Conservation (phyloP, 495 filamentous ascomycete genomes). For the Podospora fimiseda region DNA sequence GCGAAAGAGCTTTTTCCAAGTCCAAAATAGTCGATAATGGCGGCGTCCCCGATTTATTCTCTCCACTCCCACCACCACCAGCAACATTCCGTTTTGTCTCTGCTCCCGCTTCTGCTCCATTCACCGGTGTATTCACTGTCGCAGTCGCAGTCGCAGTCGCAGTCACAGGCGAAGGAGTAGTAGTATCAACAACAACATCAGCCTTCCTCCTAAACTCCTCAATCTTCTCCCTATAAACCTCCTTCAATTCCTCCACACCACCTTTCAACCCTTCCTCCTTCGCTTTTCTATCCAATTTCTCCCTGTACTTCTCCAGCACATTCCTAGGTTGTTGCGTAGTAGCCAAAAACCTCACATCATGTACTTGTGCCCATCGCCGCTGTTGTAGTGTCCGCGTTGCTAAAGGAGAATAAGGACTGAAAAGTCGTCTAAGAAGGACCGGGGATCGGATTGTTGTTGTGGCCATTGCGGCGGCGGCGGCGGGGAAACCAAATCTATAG, state of each 20-base stretch:
- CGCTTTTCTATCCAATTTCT: slow-evolving; percentile 80
- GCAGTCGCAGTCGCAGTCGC: slow-evolving; percentile 1
- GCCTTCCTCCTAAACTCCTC: slow-evolving; percentile 51
- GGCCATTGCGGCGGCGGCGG: no score
- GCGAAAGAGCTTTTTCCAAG: slow-evolving; percentile 61
- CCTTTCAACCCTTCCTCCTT: slow-evolving; percentile 68
- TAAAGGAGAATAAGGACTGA: slow-evolving; percentile 20
- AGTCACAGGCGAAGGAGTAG: slow-evolving; percentile 5
- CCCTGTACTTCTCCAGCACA: slow-evolving; percentile 75
- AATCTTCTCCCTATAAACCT: slow-evolving; percentile 80
- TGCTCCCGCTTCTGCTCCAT: slow-evolving; percentile 25
- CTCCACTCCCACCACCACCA: neutral
- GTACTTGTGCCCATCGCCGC: slow-evolving; percentile 82
- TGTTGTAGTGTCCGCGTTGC: slow-evolving; percentile 42
- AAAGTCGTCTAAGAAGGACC: no score
- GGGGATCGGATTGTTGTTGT: slow-evolving; percentile 24
- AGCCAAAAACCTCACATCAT: slow-evolving; percentile 84
- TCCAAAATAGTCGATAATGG: slow-evolving; percentile 79
- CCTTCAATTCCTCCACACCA: slow-evolving; percentile 68
- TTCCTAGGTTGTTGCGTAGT: slow-evolving; percentile 47
- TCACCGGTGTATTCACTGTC: slow-evolving; percentile 26
- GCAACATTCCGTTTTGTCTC: slow-evolving; percentile 1
- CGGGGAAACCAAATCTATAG: no score
- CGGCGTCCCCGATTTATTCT: slow-evolving; percentile 48
- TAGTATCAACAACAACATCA: slow-evolving; percentile 33